Evolutionary conservation across 176 grass and related monocot species (phyloP).

Genomic region (Dactylis glomerata): DNA sequence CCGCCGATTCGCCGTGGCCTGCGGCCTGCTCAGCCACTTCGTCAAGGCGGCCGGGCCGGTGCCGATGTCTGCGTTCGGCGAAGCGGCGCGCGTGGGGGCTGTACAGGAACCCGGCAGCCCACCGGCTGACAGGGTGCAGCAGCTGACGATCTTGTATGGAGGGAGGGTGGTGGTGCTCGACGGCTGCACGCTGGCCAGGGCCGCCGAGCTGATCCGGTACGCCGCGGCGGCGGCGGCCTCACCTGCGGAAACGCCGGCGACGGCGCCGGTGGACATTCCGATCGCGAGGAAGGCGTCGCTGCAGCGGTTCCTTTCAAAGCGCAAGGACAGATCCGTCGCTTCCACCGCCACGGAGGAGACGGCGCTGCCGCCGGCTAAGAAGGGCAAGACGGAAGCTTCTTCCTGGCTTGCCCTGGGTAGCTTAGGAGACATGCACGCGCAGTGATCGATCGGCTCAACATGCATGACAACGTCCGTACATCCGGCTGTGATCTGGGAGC

Average conservation of each 20-base stretch:
- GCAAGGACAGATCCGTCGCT: conserved; percentile 50
- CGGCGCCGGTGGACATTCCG: conserved; percentile 43
- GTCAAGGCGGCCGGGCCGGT: conserved; percentile 25
- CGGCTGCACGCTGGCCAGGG: conserved; percentile 48
- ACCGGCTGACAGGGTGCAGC: background rate
- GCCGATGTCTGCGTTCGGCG: background rate
- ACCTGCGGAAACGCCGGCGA: background rate
- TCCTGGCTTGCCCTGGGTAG: conserved; percentile 39
- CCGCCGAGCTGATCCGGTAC: conserved; percentile 33
- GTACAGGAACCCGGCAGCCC: background rate
- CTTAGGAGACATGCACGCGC: conserved; percentile 20
- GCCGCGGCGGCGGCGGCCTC: background rate
- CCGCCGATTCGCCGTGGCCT: conserved; percentile 49
- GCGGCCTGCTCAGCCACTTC: conserved; percentile 58
- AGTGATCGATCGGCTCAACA: background rate
- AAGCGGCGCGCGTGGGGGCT: background rate
- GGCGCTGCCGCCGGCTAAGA: conserved; percentile 1
- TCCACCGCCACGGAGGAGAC: background rate
- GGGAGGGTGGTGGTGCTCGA: conserved; percentile 69
- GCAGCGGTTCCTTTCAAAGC: conserved; percentile 74
- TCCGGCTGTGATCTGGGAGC: background rate
- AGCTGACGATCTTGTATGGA: conserved; percentile 78
- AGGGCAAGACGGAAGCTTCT: background rate
- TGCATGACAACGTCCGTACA: background rate
- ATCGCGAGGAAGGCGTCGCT: conserved; percentile 73